Base-by-base conservation (phyloP, 1,139 yeast genomes). In the Debaryomyces sp. region DNA sequence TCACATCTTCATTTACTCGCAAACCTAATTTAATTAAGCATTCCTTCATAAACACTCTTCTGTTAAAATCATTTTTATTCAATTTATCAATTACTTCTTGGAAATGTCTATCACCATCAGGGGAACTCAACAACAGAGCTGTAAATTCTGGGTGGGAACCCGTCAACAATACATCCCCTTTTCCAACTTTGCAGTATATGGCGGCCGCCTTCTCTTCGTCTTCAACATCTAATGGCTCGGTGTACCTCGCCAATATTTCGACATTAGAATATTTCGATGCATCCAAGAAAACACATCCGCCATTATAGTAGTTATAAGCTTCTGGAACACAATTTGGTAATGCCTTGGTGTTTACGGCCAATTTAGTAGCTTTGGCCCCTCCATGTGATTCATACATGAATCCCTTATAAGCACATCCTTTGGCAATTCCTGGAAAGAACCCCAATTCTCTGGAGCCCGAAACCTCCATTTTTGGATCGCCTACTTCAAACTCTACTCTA, bases 131-230 rank as follows among this genome's bases (percentile, higher is more conserved):
- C 18, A 82, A 57, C 9, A 72, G 71, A 0, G 91, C 85, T 1
- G 84, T 75, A 60, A 85, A 90, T 65, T 95, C 99, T 0, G 97
- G 96, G 65, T 95, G 99, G 0, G 91, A 79, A 0, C 98, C 98
- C 3, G 87, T 75, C n/a, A 94, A 73, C 2, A 94, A 66, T 0
- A 85, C 96, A 34, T 71, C 73, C 1, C 99, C 99, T 43, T 78
- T 73, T 1, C 97, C 97, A 2, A 84, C 80, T 13, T 75, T 72
- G 57, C 90, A 80, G 50, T 80, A 70, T 1, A 94, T 80, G 1
- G 82, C 87, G 0, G 92, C 89, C 2, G 96, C 95, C 2, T 88
- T 83, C 12, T 75, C 74, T 9, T 56, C 61, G 9, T 60, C 59
- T 10, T 63, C 68, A 17, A 70, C 67, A 13, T 77, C 81, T 1